Conservation (phyloP, 495 filamentous ascomycete genomes). For the Aspergillus coremiiformis region DNA sequence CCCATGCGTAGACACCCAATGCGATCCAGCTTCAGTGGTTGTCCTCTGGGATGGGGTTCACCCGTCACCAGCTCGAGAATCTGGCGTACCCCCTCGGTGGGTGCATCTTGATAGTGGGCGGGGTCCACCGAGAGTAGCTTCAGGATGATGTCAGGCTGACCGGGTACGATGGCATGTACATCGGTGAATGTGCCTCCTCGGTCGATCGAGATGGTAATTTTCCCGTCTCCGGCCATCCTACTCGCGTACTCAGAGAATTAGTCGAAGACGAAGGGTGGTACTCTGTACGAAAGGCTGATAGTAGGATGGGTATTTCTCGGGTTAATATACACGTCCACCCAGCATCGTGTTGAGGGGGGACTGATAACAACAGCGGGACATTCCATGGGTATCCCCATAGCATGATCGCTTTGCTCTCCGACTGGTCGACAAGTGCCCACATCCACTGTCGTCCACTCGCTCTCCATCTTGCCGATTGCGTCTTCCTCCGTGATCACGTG, state of each 20-base stretch:
- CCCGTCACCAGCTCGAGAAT: slow-evolving; percentile 76
- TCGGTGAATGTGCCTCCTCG: slow-evolving; percentile 63
- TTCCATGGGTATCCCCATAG: neutral
- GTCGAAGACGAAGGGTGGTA: too few species aligned
- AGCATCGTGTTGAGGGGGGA: neutral
- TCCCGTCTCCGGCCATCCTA: slow-evolving; percentile 26
- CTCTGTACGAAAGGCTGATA: neutral
- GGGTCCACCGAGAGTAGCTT: slow-evolving; percentile 90
- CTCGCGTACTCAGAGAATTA: neutral
- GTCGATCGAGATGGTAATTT: slow-evolving; percentile 42
- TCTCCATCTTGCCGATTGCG: neutral
- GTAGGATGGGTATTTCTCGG: neutral
- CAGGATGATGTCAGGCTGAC: slow-evolving; percentile 66
- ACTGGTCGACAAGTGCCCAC: neutral
- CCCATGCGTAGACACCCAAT: slow-evolving; percentile 89
- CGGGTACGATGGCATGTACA: slow-evolving; percentile 47
- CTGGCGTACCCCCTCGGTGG: slow-evolving; percentile 84
- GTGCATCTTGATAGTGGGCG: slow-evolving; percentile 80
- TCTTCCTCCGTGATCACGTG: slow-evolving; percentile 1
- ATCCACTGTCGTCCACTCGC: neutral
- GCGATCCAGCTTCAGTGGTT: slow-evolving; percentile 69
- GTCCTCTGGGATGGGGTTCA: slow-evolving; percentile 68
- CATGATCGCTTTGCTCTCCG: neutral
- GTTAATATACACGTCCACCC: neutral
- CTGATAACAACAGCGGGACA: neutral